A percentile compares a stretch with the other conserved stretches of the same genome.
Evolutionary conservation across 2,329 filamentous ascomycete species (phyloP).

Genomic region (Exophiala sp.): DNA sequence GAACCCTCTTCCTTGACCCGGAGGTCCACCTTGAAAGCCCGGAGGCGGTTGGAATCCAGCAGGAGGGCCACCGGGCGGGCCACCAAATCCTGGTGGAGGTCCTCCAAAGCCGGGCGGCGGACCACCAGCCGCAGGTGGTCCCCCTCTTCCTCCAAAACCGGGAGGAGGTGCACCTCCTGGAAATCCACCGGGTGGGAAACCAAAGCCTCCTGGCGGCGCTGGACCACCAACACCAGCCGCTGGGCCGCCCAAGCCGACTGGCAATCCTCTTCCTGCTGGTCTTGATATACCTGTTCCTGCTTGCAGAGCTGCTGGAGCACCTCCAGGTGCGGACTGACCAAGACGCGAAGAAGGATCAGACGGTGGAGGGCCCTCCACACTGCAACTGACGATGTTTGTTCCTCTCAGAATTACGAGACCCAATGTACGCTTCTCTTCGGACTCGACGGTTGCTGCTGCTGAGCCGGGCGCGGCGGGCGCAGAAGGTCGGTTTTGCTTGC

Average conservation of each 20-base stretch:
- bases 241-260: constrained; percentile 81
- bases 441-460: constrained; percentile 63
- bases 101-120: constrained; percentile 48
- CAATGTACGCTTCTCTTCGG: constrained; percentile 97
- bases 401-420: constrained; percentile 92
- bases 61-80: constrained; percentile 27
- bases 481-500: constrained; percentile 69
- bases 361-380: constrained; percentile 91
- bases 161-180: constrained; percentile 16
- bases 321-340: constrained; percentile 69
- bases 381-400: constrained; percentile 89
- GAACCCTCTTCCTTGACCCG: constrained; percentile 51
- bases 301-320: constrained; percentile 60
- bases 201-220: constrained; percentile 51
- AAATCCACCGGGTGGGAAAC: constrained; percentile 38
- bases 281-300: constrained; percentile 86
- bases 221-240: constrained; percentile 81
- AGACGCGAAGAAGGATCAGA: constrained; percentile 88
- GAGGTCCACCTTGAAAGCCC: constrained; percentile 69
- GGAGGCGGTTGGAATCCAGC: constrained; percentile 58
- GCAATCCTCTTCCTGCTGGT: constrained; percentile 80
- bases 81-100: constrained; percentile 38
- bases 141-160: constrained; percentile 17
- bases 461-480: constrained; percentile 60
- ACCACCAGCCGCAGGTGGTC: constrained; percentile 25